These are phyloP conservation scores for Omphalea diandra DNA, from an alignment of 441 rosid genomes.

Conservation along the genomic window DNA sequence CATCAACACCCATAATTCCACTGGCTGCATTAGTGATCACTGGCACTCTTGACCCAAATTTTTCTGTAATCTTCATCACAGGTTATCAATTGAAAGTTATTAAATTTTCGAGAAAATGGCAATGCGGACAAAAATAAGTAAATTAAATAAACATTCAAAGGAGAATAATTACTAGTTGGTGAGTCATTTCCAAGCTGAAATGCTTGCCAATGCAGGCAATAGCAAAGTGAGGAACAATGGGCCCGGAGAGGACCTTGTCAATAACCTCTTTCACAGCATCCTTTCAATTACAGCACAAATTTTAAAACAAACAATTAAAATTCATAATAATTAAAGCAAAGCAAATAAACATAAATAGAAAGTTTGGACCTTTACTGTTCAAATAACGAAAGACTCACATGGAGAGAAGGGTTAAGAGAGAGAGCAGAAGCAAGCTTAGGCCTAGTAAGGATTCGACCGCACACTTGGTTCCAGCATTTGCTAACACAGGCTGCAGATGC, in stretches of 20 bases:
- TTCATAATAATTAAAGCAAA: not conserved
- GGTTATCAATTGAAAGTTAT: not conserved
- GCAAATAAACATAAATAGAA: not conserved
- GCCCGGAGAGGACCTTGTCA: conserved; percentile 43
- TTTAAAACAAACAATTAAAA: not conserved
- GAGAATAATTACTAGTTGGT: conserved; percentile 30
- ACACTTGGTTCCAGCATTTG: conserved; percentile 12
- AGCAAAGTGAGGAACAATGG: conserved; percentile 52
- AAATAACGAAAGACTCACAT: conserved; percentile 36
- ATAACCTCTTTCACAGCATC: conserved; percentile 49
- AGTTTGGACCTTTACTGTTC: not conserved
- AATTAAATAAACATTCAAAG: no score
- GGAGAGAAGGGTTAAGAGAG: conserved; percentile 29
- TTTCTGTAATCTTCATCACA: conserved; percentile 31
- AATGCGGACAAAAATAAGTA: no score
- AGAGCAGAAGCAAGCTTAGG: conserved; percentile 21
- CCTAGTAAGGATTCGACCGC: not conserved
- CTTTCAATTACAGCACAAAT: conserved; percentile 21
- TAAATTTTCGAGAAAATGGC: no score
- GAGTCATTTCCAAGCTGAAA: conserved; percentile 35
- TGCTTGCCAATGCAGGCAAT: conserved; percentile 38
- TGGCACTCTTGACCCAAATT: conserved; percentile 36
- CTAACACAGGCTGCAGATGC: conserved; percentile 11
- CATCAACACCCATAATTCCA: conserved; percentile 52
- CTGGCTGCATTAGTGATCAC: conserved; percentile 35